Conservation (phyloP, 2,329 filamentous ascomycete species). For the Pseudocercospora pini-densiflorae region DNA sequence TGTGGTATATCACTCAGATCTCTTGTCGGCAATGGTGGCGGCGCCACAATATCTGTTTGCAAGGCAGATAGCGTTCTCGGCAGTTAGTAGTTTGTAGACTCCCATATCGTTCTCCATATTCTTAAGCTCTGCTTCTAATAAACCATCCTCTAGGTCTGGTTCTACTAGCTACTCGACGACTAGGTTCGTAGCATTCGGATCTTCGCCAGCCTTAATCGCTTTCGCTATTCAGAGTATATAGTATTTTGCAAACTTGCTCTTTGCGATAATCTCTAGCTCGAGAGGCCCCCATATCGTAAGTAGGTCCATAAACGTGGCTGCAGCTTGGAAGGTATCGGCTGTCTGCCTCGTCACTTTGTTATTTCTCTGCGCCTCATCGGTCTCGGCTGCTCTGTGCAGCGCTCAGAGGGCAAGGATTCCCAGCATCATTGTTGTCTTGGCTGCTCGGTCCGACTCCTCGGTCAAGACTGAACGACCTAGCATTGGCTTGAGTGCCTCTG, state of each 20-base stretch:
- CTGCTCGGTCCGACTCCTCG: too few species aligned
- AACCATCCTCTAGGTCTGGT: conserved; percentile 4
- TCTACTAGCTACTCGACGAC: conserved; percentile 55
- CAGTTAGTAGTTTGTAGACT: conserved; percentile 53
- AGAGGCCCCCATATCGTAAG: conserved; percentile 79
- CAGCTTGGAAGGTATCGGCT: conserved; percentile 89
- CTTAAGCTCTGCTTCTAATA: conserved; percentile 33
- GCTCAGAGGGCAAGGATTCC: too few species aligned
- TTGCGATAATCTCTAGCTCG: conserved; percentile 76
- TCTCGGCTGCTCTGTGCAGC: too few species aligned
- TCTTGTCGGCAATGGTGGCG: conserved; percentile 46
- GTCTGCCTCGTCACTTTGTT: conserved; percentile 74
- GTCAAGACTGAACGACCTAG: too few species aligned
- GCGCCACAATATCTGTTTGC: conserved; percentile 41
- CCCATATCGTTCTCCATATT: conserved; percentile 33
- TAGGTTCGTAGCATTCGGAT: conserved; percentile 91
- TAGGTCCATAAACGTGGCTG: conserved; percentile 89
- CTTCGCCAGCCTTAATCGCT: conserved; percentile 85
- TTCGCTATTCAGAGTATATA: conserved; percentile 90
- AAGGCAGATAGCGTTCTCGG: conserved; percentile 55
- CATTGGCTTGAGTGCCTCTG: too few species aligned
- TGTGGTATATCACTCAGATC: background rate
- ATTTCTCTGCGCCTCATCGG: conserved; percentile 75
- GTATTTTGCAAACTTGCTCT: conserved; percentile 97
- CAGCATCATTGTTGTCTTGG: too few species aligned